A percentile compares a stretch with the other conserved stretches of the same genome.
phyloP scores from a whole-genome alignment of 345 rosid species.

The Linum usitatissimum region DNA sequence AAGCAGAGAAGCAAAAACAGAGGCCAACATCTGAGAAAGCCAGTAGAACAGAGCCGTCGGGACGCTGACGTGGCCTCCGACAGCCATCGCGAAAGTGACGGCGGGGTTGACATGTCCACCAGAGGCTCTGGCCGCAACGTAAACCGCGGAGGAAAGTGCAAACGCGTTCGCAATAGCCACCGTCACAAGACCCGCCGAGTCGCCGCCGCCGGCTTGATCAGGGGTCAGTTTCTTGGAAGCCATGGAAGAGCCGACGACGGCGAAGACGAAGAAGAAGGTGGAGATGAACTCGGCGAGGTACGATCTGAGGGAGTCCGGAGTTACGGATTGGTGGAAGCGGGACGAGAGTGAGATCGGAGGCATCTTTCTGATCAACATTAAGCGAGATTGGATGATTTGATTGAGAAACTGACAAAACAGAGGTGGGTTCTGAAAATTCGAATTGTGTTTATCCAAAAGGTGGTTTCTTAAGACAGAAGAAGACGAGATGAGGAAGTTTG shows the following conservation, averaged over 20 bases:
- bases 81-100: constrained; percentile 74
- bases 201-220: constrained; percentile 29
- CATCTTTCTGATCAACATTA: constrained; percentile 27
- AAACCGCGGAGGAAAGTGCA: constrained; percentile 59
- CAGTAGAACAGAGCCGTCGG: constrained; percentile 79
- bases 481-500: neutral
- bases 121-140: constrained; percentile 49
- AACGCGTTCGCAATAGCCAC: constrained; percentile 63
- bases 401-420: too few species aligned
- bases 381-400: too few species aligned
- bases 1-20: constrained; percentile 70
- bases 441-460: neutral
- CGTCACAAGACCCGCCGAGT: constrained; percentile 41
- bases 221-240: constrained; percentile 67
- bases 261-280: constrained; percentile 73
- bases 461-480: neutral
- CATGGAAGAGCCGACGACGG: constrained; percentile 80
- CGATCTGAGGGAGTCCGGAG: constrained; percentile 43
- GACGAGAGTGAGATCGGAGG: constrained; percentile 29
- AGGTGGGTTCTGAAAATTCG: too few species aligned
- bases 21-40: constrained; percentile 73
- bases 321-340: constrained; percentile 41
- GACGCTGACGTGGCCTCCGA: constrained; percentile 62
- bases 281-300: constrained; percentile 88
- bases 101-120: constrained; percentile 95